A percentile compares a stretch with the other conserved stretches of the same genome.
phyloP scores from a whole-genome alignment of 2,329 filamentous ascomycete species.

The Cladosporium oxysporum region DNA sequence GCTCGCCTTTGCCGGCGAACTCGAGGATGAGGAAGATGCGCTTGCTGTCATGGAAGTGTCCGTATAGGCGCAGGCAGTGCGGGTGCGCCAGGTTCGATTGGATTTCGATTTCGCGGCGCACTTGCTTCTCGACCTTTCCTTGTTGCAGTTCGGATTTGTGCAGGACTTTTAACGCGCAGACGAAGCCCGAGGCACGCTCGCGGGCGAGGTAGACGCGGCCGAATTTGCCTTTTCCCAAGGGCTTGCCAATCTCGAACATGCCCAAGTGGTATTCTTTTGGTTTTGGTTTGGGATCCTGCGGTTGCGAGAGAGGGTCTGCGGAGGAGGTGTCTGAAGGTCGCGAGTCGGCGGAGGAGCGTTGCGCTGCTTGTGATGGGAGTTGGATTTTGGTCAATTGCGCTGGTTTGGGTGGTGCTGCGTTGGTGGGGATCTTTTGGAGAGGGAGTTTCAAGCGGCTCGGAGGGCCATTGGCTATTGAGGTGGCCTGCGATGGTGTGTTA shows the following conservation, averaged over 20 bases:
- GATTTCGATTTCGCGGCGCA: constrained; percentile 85
- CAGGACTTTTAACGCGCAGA: constrained; percentile 82
- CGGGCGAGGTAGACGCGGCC: constrained; percentile 82
- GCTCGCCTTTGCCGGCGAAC: constrained; percentile 80
- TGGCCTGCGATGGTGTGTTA: neutral
- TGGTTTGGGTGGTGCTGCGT: constrained; percentile 48
- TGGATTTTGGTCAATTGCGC: constrained; percentile 63
- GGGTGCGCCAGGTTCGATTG: constrained; percentile 84
- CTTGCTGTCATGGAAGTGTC: constrained; percentile 87
- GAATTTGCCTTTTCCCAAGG: constrained; percentile 84
- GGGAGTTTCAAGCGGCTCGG: constrained; percentile 68
- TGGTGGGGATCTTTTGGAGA: constrained; percentile 84
- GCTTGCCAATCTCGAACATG: constrained; percentile 92
- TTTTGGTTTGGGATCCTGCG: constrained; percentile 38
- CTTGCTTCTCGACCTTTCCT: constrained; percentile 82
- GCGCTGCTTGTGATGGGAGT: constrained; percentile 64
- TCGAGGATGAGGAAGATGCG: constrained; percentile 85
- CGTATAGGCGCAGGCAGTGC: constrained; percentile 80
- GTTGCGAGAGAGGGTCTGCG: constrained; percentile 42
- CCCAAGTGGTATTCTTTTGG: constrained; percentile 73
- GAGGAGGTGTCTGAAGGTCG: constrained; percentile 36
- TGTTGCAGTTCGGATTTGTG: constrained; percentile 82
- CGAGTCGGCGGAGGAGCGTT: constrained; percentile 38
- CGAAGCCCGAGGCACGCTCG: constrained; percentile 75
- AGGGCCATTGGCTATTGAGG: constrained; percentile 22